Conservation (phyloP, 805 yeast species). For the Hanseniaspora guilliermondii region DNA sequence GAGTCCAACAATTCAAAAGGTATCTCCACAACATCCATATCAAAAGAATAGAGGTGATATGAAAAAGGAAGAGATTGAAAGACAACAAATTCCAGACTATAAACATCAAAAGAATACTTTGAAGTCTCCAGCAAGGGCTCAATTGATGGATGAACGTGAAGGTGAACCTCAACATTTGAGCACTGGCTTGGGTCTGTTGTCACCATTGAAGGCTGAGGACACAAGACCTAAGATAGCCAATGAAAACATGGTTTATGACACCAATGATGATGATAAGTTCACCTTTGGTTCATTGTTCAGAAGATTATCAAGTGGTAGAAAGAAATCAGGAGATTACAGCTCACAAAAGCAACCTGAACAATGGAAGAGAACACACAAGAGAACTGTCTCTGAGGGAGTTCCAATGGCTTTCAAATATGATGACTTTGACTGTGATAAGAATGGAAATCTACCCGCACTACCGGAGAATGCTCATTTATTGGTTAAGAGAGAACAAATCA, state of each 20-base stretch:
- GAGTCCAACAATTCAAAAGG: background rate
- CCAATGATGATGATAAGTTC: constrained; percentile 17
- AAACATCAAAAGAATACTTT: background rate
- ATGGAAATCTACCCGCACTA: constrained; percentile 25
- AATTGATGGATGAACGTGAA: background rate
- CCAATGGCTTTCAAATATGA: constrained; percentile 1
- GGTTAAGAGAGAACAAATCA: constrained; percentile 21
- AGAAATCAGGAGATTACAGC: background rate
- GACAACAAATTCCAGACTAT: constrained; percentile 1
- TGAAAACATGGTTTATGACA: background rate
- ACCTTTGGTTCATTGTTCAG: constrained; percentile 28
- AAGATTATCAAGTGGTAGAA: constrained; percentile 27
- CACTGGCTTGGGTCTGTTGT: constrained; percentile 1
- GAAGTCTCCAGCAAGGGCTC: background rate
- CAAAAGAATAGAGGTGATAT: background rate
- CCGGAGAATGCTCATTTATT: constrained; percentile 27
- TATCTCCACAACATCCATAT: background rate
- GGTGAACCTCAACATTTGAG: background rate
- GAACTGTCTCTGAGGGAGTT: constrained; percentile 32
- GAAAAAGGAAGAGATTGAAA: background rate
- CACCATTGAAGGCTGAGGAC: constrained; percentile 1
- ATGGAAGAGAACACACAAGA: constrained; percentile 23
- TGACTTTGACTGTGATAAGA: constrained; percentile 13
- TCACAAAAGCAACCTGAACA: constrained; percentile 14
- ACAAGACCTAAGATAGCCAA: background rate